Conservation (phyloP, 148 eudicot species). For the Vaccinium vitisidaea region DNA sequence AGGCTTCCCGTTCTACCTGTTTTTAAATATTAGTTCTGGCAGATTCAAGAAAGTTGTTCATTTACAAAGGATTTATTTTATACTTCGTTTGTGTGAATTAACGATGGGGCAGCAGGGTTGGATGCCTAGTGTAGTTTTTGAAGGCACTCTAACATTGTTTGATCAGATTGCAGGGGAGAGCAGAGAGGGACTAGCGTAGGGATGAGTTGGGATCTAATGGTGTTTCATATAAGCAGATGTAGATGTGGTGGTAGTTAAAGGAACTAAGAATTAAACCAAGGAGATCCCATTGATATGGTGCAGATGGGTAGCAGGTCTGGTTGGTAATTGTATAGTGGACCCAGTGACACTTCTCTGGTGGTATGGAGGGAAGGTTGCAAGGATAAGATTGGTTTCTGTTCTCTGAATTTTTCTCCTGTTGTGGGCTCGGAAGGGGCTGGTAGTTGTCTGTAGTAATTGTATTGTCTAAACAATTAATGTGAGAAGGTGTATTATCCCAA, state of each 20-base stretch:
- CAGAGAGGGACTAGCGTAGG: neutral
- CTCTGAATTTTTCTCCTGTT: neutral
- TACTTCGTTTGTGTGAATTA: too few species aligned
- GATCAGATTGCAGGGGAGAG: neutral
- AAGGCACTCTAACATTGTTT: neutral
- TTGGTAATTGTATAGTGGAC: neutral
- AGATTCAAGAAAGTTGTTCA: neutral
- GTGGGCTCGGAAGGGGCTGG: neutral
- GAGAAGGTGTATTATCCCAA: neutral
- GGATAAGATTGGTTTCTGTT: neutral
- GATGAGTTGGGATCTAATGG: neutral
- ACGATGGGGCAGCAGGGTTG: neutral
- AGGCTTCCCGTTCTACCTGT: too few species aligned
- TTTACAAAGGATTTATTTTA: neutral
- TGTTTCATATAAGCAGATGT: neutral
- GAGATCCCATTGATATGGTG: neutral
- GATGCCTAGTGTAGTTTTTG: neutral
- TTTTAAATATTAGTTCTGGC: neutral
- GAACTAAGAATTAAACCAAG: too few species aligned
- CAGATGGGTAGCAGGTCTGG: neutral
- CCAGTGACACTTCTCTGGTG: neutral
- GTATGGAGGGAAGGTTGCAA: neutral
- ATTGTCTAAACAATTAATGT: neutral
- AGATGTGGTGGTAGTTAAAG: neutral
- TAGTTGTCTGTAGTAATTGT: neutral